Base-by-base conservation (phyloP, 2,329 filamentous ascomycete species). In the Gaeumannomyces tritici region DNA sequence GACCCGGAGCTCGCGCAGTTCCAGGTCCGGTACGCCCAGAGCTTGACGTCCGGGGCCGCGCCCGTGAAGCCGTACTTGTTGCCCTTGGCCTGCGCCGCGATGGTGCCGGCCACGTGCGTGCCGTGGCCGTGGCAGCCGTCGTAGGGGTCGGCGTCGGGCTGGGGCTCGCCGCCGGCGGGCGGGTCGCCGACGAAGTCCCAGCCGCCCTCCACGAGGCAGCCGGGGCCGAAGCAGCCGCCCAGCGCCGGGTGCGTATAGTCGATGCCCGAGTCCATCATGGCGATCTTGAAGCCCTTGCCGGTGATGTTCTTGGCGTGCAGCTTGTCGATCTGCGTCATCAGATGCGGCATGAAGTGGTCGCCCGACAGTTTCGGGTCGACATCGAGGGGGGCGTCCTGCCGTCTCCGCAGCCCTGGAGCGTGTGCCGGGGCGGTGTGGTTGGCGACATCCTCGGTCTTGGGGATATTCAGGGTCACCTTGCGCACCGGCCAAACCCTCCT, bases 41-140 rank as follows among this genome's bases (percentile, higher is more conserved):
- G 59, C 27, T 62, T 66, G 4, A 64, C 70, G 7, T 67, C 65
- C 0, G 69, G 69, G 2, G 70, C 70, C 21, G 69, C 69, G 4
- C 69, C 69, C 4, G 59, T 29, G 27, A 67, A 68, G 9, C 66
- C 67, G 42, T 60, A 60, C 29, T 35, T 35, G 58, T 60, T 60
- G 18, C 11, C 8, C 2, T 59, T 21, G 26, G 64, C 63, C 29
- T 67, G 67, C 2, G 67, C 68, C 26, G 66, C 69, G 35, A 70
- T 65, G 26, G 69, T 70, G 26, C 69, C 69, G 1, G 69, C 65
- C 9, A 70, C 66, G 33, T 70, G 69, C 8, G 67, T 70, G 9
- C 69, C 70, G 15, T 70, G 67, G 9, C 66, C 68, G 8, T 65
- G 42, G 24, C 42, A 60, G 11, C 61, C 57, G 55, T 70, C 68